A percentile compares a stretch with the other conserved stretches of the same genome.
Conservation (phyloP, 2,329 filamentous ascomycete genomes). For the Penicillium hesseltinei region DNA sequence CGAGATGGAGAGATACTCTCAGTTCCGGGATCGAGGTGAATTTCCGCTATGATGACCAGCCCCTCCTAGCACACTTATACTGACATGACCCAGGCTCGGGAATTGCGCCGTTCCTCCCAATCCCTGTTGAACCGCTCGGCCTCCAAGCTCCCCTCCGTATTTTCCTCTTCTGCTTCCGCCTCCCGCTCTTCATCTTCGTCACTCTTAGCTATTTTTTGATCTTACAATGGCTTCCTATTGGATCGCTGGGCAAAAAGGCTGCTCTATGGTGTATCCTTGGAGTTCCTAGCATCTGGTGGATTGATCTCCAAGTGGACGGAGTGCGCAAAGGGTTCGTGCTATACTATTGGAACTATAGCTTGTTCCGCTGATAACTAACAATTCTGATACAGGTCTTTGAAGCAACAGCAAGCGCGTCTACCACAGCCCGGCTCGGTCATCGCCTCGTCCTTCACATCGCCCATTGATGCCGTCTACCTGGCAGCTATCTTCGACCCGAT, state of each 20-base stretch:
- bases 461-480: constrained; percentile 89
- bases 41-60: constrained; percentile 10
- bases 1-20: constrained; percentile 88
- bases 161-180: constrained; percentile 74
- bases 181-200: constrained; percentile 72
- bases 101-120: constrained; percentile 91
- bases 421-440: constrained; percentile 80
- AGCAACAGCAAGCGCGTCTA: constrained; percentile 69
- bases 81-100: constrained; percentile 67
- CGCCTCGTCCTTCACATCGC: constrained; percentile 85
- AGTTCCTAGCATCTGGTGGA: constrained; percentile 95
- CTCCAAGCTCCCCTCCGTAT: constrained; percentile 64
- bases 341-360: not conserved
- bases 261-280: constrained; percentile 83
- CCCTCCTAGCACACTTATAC: not conserved
- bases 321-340: constrained; percentile 75
- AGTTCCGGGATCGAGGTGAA: constrained; percentile 83
- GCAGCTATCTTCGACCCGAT: constrained; percentile 95
- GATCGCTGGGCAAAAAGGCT: constrained; percentile 70
- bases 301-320: constrained; percentile 96
- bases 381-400: constrained; percentile 54
- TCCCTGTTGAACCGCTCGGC: constrained; percentile 63
- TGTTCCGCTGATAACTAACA: not conserved
- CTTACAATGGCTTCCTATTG: constrained; percentile 76
- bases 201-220: constrained; percentile 71